Conservation (phyloP, 331 rosid genomes). For the Quercus phellos region DNA sequence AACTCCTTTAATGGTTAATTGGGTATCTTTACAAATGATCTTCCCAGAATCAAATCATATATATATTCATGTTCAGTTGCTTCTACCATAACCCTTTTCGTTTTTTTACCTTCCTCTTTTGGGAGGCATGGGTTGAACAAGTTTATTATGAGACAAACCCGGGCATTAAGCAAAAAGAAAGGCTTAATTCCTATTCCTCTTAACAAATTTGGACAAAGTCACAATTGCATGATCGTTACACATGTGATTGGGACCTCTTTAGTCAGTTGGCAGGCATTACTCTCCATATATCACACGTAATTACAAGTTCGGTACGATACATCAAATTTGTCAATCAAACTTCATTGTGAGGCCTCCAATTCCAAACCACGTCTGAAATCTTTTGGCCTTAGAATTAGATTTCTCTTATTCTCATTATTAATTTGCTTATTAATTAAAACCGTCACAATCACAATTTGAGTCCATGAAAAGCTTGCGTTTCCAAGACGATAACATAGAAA, state of each 20-base stretch:
- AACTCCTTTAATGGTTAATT: conserved; percentile 8
- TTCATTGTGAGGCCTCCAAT: background rate
- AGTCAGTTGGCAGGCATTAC: conserved; percentile 47
- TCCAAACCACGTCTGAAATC: conserved; percentile 5
- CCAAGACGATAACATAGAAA: background rate
- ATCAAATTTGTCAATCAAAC: conserved; percentile 19
- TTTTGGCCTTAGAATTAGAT: background rate
- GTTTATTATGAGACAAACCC: conserved; percentile 23
- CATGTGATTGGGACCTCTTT: conserved; percentile 53
- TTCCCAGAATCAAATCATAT: conserved; percentile 23
- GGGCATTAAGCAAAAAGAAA: conserved; percentile 20
- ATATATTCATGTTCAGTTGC: background rate
- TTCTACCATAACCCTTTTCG: conserved; percentile 24
- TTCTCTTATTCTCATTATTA: background rate
- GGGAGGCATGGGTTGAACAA: conserved; percentile 9
- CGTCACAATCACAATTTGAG: background rate
- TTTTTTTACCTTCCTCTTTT: conserved; percentile 12
- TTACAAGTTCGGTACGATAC: conserved; percentile 37
- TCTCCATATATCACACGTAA: conserved; percentile 33
- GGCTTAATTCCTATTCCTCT: conserved; percentile 35
- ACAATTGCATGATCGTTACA: conserved; percentile 56
- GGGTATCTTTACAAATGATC: conserved; percentile 22
- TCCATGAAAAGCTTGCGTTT: conserved; percentile 7
- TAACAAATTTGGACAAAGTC: conserved; percentile 53
- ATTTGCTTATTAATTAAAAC: background rate